Base-by-base conservation (phyloP, 2,329 filamentous ascomycete genomes). In the Massarina eburnea region DNA sequence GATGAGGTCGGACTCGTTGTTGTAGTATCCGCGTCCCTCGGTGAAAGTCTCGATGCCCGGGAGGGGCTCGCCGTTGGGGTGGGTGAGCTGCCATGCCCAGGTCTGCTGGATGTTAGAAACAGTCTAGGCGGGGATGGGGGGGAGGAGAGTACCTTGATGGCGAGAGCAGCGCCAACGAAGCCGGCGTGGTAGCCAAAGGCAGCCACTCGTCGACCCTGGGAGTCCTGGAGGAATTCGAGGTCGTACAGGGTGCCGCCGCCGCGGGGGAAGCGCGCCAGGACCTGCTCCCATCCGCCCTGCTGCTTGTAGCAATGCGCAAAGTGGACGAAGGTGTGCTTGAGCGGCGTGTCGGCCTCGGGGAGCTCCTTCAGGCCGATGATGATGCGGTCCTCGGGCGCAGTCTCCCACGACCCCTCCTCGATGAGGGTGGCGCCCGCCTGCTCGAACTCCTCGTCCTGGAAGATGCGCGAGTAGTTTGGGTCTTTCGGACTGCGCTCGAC, bases 211-310 rank as follows among this genome's bases (percentile, higher is more conserved):
- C 87, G 78, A 29, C 88, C 88, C 22, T 75, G 78, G 53, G 85
- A 81, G 57, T 95, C 86, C 30, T 82, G 81, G 29, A 96, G 77
- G 68, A 96, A 96, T 68, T 96, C 91, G 29, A 96, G 80, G 62
- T 96, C 91, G 48, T 91, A 82, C 12, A 96, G 81, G 0, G 82
- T 85, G 57, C 89, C 89, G 43, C 84, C 83, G 46, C 89, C 90
- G 19, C 83, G 80, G 21, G 87, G 80, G 70, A 91, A 96, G 45
- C 91, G 81, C 46, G 83, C 79, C n/a, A 96, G 82, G 5, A 90
- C 88, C 33, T 81, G 80, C 46, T 89, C 82, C 89, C 89, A 96
- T 32, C 69, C 71, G 46, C 55, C 69, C 51, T 73, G 71, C 49
- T 67, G 56, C 62, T 73, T 73, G 59, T 72, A 73, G 59, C 68